Evolutionary conservation across 2,329 filamentous ascomycete species (phyloP).

Genomic region (Trichoderma harzianum): DNA sequence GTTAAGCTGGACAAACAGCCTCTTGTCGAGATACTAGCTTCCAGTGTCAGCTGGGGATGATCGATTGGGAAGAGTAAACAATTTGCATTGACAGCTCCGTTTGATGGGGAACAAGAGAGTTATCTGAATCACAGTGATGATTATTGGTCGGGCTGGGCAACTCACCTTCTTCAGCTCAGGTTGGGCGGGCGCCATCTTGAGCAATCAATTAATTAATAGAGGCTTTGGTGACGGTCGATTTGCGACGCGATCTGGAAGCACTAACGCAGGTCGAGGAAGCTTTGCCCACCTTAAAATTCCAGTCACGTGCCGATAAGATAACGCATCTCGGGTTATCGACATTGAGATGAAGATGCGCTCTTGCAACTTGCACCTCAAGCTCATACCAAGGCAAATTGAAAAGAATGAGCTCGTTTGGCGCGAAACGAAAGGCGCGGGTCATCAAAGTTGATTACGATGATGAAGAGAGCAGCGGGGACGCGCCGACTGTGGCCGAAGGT

Average conservation of each 20-base stretch:
- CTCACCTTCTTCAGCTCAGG: conserved; percentile 96
- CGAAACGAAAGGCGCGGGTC: conserved; percentile 69
- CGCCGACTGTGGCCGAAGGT: conserved; percentile 24
- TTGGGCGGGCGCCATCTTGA: conserved; percentile 94
- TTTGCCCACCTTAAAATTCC: conserved; percentile 25
- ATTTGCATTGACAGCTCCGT: not conserved
- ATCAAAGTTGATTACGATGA: conserved; percentile 70
- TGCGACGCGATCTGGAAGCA: conserved; percentile 28
- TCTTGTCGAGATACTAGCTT: conserved; percentile 93
- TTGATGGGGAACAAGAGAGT: too few species aligned
- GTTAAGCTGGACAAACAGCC: conserved; percentile 95
- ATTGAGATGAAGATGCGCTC: not conserved
- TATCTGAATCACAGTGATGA: not conserved
- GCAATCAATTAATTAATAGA: conserved; percentile 24
- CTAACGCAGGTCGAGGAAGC: conserved; percentile 24
- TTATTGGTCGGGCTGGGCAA: not conserved
- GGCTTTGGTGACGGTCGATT: conserved; percentile 22
- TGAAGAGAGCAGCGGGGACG: conserved; percentile 44
- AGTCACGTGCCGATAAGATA: conserved; percentile 52
- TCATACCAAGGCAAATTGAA: conserved; percentile 24
- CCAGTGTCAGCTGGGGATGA: not conserved
- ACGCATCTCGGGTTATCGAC: conserved; percentile 6
- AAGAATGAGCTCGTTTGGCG: conserved; percentile 53
- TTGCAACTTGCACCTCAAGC: not conserved
- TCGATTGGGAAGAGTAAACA: not conserved